Evolutionary conservation across 2,329 filamentous ascomycete genomes (phyloP).

Genomic region (Nakataea oryzae): DNA sequence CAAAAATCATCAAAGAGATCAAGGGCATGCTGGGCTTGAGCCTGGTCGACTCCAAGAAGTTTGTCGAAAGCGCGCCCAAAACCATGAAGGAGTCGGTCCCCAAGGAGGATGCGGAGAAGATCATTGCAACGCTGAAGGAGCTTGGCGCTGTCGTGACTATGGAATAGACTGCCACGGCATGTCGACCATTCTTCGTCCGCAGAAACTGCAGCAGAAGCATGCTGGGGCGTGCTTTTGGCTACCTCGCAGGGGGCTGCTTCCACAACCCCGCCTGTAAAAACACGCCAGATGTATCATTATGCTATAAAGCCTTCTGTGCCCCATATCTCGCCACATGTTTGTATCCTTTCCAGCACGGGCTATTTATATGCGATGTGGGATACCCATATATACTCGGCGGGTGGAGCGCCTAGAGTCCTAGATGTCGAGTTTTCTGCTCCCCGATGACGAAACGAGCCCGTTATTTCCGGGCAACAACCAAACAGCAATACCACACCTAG

Average conservation of each 20-base stretch:
- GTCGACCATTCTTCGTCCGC: neutral
- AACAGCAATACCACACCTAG: too few species aligned
- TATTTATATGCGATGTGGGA: neutral
- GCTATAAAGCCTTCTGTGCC: slow-evolving; percentile 1
- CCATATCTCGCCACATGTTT: neutral
- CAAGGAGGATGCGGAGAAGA: slow-evolving; percentile 99
- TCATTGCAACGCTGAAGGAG: slow-evolving; percentile 84
- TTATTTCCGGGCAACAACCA: too few species aligned
- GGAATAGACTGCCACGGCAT: slow-evolving; percentile 54
- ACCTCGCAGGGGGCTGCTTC: neutral
- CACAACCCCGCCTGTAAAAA: neutral
- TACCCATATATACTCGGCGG: neutral
- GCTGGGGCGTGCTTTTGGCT: neutral
- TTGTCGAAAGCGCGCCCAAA: slow-evolving; percentile 97
- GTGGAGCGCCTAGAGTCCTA: neutral
- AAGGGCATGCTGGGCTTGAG: slow-evolving; percentile 91
- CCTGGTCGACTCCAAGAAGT: slow-evolving; percentile 99
- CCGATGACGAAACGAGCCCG: neutral
- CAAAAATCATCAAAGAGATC: slow-evolving; percentile 99
- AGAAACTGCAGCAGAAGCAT: neutral
- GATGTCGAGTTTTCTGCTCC: neutral
- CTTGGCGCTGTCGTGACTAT: slow-evolving; percentile 81
- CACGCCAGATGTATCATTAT: slow-evolving; percentile 2
- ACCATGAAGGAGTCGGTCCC: slow-evolving; percentile 97
- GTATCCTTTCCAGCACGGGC: neutral